A percentile compares a stretch with the other conserved stretches of the same genome.
phyloP scores from a whole-genome alignment of 2,329 filamentous ascomycete genomes.

The Metarhizium guizhouense region DNA sequence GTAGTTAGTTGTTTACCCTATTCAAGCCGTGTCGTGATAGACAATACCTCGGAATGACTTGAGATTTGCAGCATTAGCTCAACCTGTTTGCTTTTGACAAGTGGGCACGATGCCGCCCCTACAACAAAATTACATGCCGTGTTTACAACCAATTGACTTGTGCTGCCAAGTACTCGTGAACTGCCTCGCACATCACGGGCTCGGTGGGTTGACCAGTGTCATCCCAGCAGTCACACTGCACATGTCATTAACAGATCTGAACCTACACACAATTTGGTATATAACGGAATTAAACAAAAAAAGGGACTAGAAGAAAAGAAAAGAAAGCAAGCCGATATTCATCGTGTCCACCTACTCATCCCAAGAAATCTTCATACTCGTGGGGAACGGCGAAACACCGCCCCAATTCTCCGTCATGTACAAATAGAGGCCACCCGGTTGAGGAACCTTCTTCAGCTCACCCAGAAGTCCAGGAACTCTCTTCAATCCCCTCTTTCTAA shows the following conservation, averaged over 20 bases:
- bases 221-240: too few species aligned
- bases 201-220: slow-evolving; percentile 2
- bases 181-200: too few species aligned
- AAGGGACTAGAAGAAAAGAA: background rate
- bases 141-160: too few species aligned
- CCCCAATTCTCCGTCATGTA: slow-evolving; percentile 63
- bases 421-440: slow-evolving; percentile 43
- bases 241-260: too few species aligned
- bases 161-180: too few species aligned
- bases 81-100: too few species aligned
- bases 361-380: slow-evolving; percentile 46
- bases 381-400: slow-evolving; percentile 34
- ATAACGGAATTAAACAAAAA: background rate
- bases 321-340: background rate
- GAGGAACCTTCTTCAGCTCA: slow-evolving; percentile 54
- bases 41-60: too few species aligned
- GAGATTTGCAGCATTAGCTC: too few species aligned
- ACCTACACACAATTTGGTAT: background rate
- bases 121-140: too few species aligned
- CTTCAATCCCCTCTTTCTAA: slow-evolving; percentile 50
- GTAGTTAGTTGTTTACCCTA: too few species aligned
- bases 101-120: too few species aligned
- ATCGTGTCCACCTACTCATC: slow-evolving; percentile 22
- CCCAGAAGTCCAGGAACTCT: slow-evolving; percentile 56
- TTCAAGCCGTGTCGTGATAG: too few species aligned